These are phyloP conservation scores for Whalleya microplaca DNA, from an alignment of 2,329 filamentous ascomycete genomes.

Conservation along the genomic window DNA sequence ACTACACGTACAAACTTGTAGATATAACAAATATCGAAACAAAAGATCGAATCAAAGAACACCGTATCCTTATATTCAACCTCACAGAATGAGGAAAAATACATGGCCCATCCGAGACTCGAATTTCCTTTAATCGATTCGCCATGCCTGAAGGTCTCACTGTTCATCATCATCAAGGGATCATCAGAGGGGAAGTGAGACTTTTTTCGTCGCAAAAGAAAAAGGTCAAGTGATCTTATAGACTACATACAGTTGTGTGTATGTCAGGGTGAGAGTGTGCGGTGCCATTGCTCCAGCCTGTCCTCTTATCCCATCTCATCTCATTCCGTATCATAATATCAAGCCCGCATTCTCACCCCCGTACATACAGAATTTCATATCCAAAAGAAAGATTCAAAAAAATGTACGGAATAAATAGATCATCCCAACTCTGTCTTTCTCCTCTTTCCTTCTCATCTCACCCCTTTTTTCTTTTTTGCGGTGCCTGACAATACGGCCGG, in stretches of 20 bases:
- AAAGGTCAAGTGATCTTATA: conserved; percentile 24
- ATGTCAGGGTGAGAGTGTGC: conserved; percentile 9
- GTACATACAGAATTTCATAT: background rate
- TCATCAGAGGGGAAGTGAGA: conserved; percentile 5
- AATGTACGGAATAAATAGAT: background rate
- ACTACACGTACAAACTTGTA: background rate
- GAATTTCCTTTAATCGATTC: background rate
- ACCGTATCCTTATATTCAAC: background rate
- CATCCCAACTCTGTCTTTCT: background rate
- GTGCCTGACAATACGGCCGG: too few species aligned
- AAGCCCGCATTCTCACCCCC: background rate
- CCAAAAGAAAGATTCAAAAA: background rate
- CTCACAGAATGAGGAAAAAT: background rate
- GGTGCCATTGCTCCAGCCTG: background rate
- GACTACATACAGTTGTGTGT: conserved; percentile 12
- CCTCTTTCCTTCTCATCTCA: background rate
- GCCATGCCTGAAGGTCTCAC: conserved; percentile 9
- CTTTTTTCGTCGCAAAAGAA: conserved; percentile 6
- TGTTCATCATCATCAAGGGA: conserved; percentile 1
- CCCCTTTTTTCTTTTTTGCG: background rate
- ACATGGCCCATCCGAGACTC: background rate
- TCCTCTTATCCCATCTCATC: background rate
- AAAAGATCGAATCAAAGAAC: background rate
- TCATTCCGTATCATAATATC: background rate
- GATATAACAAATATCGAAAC: background rate